Percentiles rank a stretch among this genome's conserved stretches.
These are phyloP conservation scores for Tricholoma terreum DNA, from an alignment of 768 basidiomycete species.

Conservation along the genomic window DNA sequence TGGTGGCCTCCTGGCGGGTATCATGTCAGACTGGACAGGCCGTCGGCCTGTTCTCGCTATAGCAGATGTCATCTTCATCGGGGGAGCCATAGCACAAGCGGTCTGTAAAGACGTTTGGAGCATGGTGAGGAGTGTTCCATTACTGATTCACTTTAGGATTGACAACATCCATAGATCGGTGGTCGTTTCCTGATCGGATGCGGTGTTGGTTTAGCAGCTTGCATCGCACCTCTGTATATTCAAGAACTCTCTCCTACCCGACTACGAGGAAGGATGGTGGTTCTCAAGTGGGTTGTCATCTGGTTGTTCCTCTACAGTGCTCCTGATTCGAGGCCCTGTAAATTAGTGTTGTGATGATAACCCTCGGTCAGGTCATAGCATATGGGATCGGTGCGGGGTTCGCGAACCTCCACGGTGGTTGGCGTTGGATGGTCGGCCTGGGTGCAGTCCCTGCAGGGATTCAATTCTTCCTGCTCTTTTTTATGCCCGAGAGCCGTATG, in stretches of 20 bases:
- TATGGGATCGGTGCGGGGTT: constrained; percentile 74
- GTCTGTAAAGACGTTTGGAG: constrained; percentile 66
- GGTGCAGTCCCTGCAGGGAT: constrained; percentile 66
- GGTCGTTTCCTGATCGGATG: constrained; percentile 73
- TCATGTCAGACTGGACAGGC: constrained; percentile 70
- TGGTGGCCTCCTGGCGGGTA: constrained; percentile 69
- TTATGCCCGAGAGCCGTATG: constrained; percentile 79
- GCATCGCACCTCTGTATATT: constrained; percentile 79
- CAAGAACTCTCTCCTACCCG: constrained; percentile 79
- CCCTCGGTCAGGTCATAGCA: constrained; percentile 75
- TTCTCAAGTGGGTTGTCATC: constrained; percentile 49
- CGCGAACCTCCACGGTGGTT: constrained; percentile 55
- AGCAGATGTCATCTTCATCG: constrained; percentile 72
- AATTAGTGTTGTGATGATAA: constrained; percentile 70
- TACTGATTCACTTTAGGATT: not conserved
- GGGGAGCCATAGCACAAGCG: constrained; percentile 70
- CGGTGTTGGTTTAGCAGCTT: constrained; percentile 73
- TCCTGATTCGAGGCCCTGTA: not conserved
- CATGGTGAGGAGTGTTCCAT: constrained; percentile 46
- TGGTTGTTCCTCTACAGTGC: not conserved
- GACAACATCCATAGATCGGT: constrained; percentile 43
- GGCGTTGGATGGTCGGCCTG: constrained; percentile 84
- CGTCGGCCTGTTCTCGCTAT: constrained; percentile 60
- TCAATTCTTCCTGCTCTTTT: constrained; percentile 57
- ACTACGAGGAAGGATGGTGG: constrained; percentile 73